Base-by-base conservation (phyloP, 805 yeast genomes). In the Kodamaea kakaduensis region DNA sequence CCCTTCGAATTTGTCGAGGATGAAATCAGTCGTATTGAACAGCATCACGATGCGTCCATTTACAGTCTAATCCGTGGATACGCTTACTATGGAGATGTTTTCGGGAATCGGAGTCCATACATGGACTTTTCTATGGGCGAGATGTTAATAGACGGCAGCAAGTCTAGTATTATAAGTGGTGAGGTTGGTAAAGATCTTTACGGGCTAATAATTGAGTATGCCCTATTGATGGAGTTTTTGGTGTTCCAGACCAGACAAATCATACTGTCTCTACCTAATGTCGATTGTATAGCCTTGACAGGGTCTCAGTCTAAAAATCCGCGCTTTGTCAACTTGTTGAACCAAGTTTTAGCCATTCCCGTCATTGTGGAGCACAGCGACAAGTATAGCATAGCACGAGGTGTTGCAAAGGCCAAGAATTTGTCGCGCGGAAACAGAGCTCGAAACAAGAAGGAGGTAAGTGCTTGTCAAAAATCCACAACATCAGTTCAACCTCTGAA, bases 61-160 rank as follows among this genome's bases (percentile, higher is more conserved):
- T 40, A 57, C 36, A 48, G 46, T 17, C 34, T 58, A 3, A 46
- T 69, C 1, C 61, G 51, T 31, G 47, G 67, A 37, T 61, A 59
- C 53, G 61, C 71, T 37, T 62, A 65, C 36, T 75, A 74, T 44
- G 82, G 82, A 1, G 81, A 77, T 48, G 62, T 72, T 14, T 60
- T 65, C 31, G 84, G 84, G 1, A 78, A 77, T 46, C 61, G 84
- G 48, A 70, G 78, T 6, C 83, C 83, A 0, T 71, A 57, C 42
- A 70, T 66, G 35, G 75, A 75, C 45, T 63, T 73, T 8, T 32
- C 52, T 2, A 64, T 77, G 71, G 57, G 69, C 34, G 78, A 78
- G 22, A 56, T 65, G 32, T 54, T 61, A 28, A 68, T 75, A 7
- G 80, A 78, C 10, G 78, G 75, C 21, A 52, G 31, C 26, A 59